Percentiles rank a stretch among this genome's conserved stretches.
Evolutionary conservation across 2,329 filamentous ascomycete genomes (phyloP).

Genomic region (Lasiodiplodia citricola): DNA sequence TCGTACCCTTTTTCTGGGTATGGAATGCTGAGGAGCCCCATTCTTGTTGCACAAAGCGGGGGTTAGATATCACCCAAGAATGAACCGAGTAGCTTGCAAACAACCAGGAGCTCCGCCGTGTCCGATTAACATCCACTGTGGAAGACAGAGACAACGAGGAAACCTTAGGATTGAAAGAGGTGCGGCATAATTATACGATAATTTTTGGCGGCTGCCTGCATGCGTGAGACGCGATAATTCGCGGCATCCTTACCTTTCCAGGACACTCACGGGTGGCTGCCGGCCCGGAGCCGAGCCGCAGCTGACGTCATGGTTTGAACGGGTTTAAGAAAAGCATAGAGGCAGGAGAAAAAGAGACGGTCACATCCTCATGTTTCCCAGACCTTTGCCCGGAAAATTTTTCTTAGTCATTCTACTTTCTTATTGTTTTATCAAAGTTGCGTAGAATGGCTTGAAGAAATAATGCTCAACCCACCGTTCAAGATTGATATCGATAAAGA

Average conservation of each 20-base stretch:
- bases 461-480: too few relatives aligned
- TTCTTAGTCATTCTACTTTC: too few relatives aligned
- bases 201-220: neutral
- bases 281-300: neutral
- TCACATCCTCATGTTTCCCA: too few relatives aligned
- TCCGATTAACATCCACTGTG: neutral
- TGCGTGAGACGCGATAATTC: neutral
- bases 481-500: too few relatives aligned
- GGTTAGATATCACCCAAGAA: neutral
- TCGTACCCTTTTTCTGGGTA: neutral
- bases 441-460: too few relatives aligned
- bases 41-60: neutral
- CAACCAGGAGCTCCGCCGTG: neutral
- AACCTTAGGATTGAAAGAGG: neutral
- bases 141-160: neutral
- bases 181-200: neutral
- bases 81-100: too few relatives aligned
- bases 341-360: too few relatives aligned
- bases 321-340: neutral
- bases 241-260: neutral
- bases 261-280: neutral
- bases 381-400: too few relatives aligned
- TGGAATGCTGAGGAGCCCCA: neutral
- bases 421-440: too few relatives aligned
- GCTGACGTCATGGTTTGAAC: neutral